Conservation (phyloP, 1,139 yeast genomes). For the Diutina ranongensis region DNA sequence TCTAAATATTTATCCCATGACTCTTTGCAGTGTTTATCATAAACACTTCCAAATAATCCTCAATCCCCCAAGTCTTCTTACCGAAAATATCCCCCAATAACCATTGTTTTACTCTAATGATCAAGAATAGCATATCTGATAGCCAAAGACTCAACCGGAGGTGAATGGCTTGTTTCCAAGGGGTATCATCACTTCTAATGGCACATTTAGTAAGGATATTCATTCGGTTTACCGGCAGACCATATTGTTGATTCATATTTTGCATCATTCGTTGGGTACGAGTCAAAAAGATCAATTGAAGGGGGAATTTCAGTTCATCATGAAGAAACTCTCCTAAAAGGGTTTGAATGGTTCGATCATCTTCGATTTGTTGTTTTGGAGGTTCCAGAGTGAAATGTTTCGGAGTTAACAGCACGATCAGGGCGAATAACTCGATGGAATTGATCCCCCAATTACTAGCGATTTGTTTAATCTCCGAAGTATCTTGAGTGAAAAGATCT, state of each 20-base stretch:
- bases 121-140: constrained; percentile 32
- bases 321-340: constrained; percentile 28
- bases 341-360: constrained; percentile 3
- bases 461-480: constrained; percentile 34
- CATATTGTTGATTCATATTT: constrained; percentile 51
- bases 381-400: constrained; percentile 17
- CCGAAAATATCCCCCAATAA: constrained; percentile 22
- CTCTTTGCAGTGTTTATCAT: constrained; percentile 30
- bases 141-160: constrained; percentile 27
- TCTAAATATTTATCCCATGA: constrained; percentile 17
- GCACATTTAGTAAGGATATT: constrained; percentile 52
- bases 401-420: constrained; percentile 45
- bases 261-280: constrained; percentile 69
- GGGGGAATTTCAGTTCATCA: constrained; percentile 57
- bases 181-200: constrained; percentile 9
- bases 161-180: not conserved
- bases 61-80: constrained; percentile 28
- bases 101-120: constrained; percentile 29
- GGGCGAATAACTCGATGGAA: constrained; percentile 53
- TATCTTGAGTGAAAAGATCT: constrained; percentile 43
- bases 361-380: constrained; percentile 7
- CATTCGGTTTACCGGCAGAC: constrained; percentile 65
- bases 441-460: constrained; percentile 60
- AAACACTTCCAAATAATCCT: constrained; percentile 35
- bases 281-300: constrained; percentile 52